These are phyloP conservation scores for Crithidia mellificae DNA, from an alignment of 208 protist species.

Conservation along the genomic window DNA sequence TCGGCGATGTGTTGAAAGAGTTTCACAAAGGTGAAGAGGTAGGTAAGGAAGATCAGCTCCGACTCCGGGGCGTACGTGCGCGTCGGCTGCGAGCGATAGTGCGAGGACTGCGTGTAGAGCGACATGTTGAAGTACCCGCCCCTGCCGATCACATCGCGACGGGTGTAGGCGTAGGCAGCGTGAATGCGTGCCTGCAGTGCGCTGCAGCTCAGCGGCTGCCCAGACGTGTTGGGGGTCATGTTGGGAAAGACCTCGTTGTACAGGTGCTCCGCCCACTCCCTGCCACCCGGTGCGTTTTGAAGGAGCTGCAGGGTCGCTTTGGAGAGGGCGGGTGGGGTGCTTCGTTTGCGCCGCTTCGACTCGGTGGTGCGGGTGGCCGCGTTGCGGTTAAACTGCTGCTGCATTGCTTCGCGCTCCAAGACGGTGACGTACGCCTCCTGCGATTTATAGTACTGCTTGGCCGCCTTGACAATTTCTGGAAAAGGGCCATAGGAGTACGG, in stretches of 20 bases:
- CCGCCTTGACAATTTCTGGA: constrained; percentile 17
- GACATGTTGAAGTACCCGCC: constrained; percentile 23
- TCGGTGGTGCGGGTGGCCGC: not conserved
- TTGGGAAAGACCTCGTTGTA: constrained; percentile 13
- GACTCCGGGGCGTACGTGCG: not conserved
- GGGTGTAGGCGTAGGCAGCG: constrained; percentile 25
- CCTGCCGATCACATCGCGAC: constrained; percentile 5
- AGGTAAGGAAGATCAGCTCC: not conserved
- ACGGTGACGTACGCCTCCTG: not conserved
- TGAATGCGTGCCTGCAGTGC: constrained; percentile 25
- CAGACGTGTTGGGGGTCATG: not conserved
- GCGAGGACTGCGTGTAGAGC: not conserved
- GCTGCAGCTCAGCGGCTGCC: not conserved
- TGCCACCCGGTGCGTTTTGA: not conserved
- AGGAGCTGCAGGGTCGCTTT: not conserved
- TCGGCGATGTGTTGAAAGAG: constrained; percentile 31
- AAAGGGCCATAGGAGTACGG: constrained; percentile 14
- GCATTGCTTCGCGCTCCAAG: not conserved
- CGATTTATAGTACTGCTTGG: constrained; percentile 6
- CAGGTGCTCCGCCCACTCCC: constrained; percentile 19
- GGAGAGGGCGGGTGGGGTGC: not conserved
- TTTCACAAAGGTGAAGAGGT: constrained; percentile 28
- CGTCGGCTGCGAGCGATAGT: not conserved
- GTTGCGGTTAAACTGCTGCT: not conserved
- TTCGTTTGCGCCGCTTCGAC: not conserved